Base-by-base conservation (phyloP, 129 eudicot genomes). In the Centrapalus pauciflorus region DNA sequence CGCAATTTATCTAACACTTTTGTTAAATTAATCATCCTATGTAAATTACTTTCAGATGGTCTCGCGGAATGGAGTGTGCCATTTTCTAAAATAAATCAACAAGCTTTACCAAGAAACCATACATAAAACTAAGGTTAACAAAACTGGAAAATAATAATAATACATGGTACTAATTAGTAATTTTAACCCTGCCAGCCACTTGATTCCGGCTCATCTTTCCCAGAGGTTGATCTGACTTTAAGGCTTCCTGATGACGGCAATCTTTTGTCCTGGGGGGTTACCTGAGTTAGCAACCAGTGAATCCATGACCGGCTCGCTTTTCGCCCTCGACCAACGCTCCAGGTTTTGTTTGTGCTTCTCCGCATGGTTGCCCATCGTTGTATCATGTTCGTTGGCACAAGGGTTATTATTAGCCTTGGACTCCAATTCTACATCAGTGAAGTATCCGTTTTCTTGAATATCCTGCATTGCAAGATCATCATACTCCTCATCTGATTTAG, bases 401-500 rank as follows among this genome's bases (percentile, higher is more conserved):
- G 21, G 23, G 58, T n/a, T n/a, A 21, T 26, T 33, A 33, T 20
- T 64, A 38, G 7, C 30, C 38, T 32, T 55, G 6, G 69, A 25
- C 7, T 79, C 72, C 5, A 77, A 80, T 7, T 88, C 87, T 11
- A 74, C 73, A 69, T 84, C 95, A 0, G 87, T 66, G 54, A 73
- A 29, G 66, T 81, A 84, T 21, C 86, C 84, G 60, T 61, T 76
- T 8, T 79, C 75, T 46, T 55, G 76, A 28, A 72, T 64, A 64
- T 79, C 85, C 32, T 62, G 74, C 82, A 82, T 82, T 7, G 87
- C 87, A 20, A 85, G 83, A 73, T 87, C 95, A 52, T 83, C 89
- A n/a, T 83, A 87, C 70, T 83, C 95, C 75, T 87, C 95, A 2
- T 87, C 90, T 2, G 90, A 86, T 78, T 83, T 83, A 2, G 87